Conservation (phyloP, 345 rosid genomes). For the Streptanthus diversifolius region DNA sequence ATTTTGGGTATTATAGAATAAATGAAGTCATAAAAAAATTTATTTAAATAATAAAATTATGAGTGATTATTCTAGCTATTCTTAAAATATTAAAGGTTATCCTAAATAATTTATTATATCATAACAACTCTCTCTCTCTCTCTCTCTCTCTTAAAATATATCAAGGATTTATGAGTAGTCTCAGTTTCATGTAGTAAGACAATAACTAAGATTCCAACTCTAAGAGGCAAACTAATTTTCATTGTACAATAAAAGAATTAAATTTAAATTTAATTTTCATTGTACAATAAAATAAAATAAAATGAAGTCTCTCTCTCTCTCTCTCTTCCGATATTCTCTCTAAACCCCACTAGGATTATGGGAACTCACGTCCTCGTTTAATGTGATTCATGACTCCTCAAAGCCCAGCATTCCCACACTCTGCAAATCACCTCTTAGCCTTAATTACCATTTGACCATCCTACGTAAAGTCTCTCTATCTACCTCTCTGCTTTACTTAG, state of each 20-base stretch:
- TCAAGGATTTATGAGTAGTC: constrained; percentile 7
- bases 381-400: constrained; percentile 76
- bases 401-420: constrained; percentile 99
- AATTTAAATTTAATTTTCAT: too few species aligned
- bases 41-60: too few species aligned
- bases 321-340: constrained; percentile 26
- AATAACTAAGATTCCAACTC: constrained; percentile 53
- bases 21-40: too few species aligned
- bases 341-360: constrained; percentile 57
- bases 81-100: too few species aligned
- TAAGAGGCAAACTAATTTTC: constrained; percentile 11
- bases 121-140: not conserved
- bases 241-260: not conserved
- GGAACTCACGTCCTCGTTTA: constrained; percentile 96
- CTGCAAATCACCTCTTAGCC: constrained; percentile 54
- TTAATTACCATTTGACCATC: constrained; percentile 44
- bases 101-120: too few species aligned
- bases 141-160: not conserved
- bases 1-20: too few species aligned
- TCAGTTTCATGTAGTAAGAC: constrained; percentile 35
- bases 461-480: constrained; percentile 41
- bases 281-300: not conserved
- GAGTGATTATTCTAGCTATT: too few species aligned
- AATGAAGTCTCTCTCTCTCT: not conserved
- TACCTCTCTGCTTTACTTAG: not conserved